Evolutionary conservation across 2,329 filamentous ascomycete genomes (phyloP).

Genomic region (Dissoconium aciculare): DNA sequence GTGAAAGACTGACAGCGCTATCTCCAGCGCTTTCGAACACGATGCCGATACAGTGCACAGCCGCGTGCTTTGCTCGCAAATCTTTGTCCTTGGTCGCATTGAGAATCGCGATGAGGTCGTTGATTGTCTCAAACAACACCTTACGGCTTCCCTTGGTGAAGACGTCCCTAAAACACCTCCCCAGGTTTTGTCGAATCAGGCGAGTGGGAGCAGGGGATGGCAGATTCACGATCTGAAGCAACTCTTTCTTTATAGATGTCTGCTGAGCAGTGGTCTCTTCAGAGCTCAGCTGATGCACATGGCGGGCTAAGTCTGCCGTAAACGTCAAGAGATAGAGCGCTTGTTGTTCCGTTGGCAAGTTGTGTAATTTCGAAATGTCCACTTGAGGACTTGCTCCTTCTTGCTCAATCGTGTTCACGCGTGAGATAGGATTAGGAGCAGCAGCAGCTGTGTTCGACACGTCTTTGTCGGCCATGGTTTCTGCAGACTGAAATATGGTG

Average conservation of each 20-base stretch:
- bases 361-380: conserved; percentile 76
- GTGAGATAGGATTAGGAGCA: no score
- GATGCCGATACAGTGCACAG: conserved; percentile 71
- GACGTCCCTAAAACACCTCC: conserved; percentile 67
- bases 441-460: no score
- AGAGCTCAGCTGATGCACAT: conserved; percentile 57
- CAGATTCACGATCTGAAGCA: conserved; percentile 83
- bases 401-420: no score
- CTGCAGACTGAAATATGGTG: no score
- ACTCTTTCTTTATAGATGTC: conserved; percentile 80
- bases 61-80: conserved; percentile 67
- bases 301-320: conserved; percentile 64
- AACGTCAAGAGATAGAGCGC: conserved; percentile 87
- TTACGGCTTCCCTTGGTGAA: conserved; percentile 79
- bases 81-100: conserved; percentile 70
- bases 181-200: conserved; percentile 79
- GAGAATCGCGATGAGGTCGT: conserved; percentile 63
- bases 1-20: conserved; percentile 73
- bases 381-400: conserved; percentile 44
- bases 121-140: conserved; percentile 84
- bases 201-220: conserved; percentile 67
- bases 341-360: conserved; percentile 84
- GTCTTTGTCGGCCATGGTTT: no score
- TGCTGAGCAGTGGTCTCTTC: conserved; percentile 82
- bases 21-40: conserved; percentile 87